Evolutionary conservation across 176 grass and related monocot species (phyloP).

Genomic region (Carex scoparia): DNA sequence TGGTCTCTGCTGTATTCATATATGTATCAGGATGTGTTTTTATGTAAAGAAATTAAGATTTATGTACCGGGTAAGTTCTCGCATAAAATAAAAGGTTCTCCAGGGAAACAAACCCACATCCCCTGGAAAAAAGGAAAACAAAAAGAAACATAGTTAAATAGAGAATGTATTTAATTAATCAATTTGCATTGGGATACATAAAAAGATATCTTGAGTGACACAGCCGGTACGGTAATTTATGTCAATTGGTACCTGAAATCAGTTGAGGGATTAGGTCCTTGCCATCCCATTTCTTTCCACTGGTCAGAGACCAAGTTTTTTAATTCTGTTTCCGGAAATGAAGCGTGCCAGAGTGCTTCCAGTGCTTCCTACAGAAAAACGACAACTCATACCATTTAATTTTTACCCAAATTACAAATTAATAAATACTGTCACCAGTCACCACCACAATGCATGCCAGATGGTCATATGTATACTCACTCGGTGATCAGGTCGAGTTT

Average conservation of each 20-base stretch:
- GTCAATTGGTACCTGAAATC: constrained; percentile 65
- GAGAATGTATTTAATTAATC: neutral
- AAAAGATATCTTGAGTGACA: neutral
- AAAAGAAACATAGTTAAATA: neutral
- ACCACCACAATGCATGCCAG: neutral
- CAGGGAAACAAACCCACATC: constrained; percentile 68
- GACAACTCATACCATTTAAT: neutral
- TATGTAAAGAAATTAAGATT: neutral
- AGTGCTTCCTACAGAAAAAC: constrained; percentile 59
- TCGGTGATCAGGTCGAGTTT: constrained; percentile 65
- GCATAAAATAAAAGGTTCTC: constrained; percentile 78
- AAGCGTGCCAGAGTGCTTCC: constrained; percentile 62
- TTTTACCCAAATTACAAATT: neutral
- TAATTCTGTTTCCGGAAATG: constrained; percentile 63
- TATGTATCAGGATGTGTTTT: neutral
- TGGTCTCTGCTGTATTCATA: neutral
- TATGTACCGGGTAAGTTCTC: constrained; percentile 69
- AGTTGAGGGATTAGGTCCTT: constrained; percentile 71
- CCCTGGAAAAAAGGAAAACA: constrained; percentile 42
- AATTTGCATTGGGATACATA: neutral
- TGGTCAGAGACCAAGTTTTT: constrained; percentile 67
- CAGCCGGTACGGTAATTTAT: neutral
- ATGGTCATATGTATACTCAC: constrained; percentile 27
- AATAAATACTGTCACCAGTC: neutral
- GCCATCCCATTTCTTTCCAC: constrained; percentile 98